These are phyloP conservation scores for Carex sylvatica DNA, from an alignment of 202 grass and related monocot species.

Conservation along the genomic window DNA sequence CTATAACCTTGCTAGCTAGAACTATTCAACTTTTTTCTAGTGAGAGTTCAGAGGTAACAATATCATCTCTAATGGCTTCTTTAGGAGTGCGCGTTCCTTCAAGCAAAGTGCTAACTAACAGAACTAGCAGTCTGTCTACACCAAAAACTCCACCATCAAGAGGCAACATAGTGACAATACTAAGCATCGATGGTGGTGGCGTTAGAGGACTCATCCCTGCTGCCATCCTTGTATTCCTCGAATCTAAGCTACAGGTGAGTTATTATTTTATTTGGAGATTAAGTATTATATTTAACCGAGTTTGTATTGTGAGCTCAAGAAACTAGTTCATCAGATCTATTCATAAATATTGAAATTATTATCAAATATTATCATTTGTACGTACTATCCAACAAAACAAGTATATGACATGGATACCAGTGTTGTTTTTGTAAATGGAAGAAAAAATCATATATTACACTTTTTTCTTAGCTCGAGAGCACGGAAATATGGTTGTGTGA, in stretches of 20 bases:
- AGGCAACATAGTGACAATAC: conserved; percentile 41
- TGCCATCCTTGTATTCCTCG: conserved; percentile 50
- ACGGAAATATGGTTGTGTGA: no score
- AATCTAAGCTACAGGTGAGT: conserved; percentile 50
- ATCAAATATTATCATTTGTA: no score
- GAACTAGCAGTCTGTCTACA: neutral
- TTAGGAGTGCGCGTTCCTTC: conserved; percentile 3
- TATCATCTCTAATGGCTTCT: neutral
- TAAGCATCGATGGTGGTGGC: conserved; percentile 59
- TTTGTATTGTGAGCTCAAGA: neutral
- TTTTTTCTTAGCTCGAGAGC: no score
- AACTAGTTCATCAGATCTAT: neutral
- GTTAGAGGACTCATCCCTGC: conserved; percentile 53
- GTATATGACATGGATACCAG: no score
- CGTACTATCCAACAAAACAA: no score
- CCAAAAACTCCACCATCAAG: conserved; percentile 25
- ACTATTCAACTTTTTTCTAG: neutral
- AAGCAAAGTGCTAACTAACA: neutral
- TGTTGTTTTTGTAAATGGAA: no score
- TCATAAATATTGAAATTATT: no score
- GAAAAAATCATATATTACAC: no score
- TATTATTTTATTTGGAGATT: neutral
- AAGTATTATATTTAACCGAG: no score
- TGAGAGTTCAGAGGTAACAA: neutral
- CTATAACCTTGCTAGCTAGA: neutral